These are phyloP conservation scores for Mycena belliarum DNA, from an alignment of 768 basidiomycete genomes.

Conservation along the genomic window DNA sequence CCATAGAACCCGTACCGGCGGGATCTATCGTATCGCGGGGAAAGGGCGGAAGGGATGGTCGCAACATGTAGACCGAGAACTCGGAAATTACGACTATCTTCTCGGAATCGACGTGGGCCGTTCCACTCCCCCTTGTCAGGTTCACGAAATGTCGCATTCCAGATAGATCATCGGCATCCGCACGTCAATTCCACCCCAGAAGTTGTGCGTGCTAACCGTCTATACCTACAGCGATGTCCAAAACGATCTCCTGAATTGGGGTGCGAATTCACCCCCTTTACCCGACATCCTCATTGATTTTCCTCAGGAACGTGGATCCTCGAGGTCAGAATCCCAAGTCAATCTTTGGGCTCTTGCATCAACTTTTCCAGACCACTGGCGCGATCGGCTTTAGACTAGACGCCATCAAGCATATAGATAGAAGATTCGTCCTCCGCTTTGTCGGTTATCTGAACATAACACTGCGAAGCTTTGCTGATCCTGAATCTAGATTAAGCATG, in stretches of 20 bases:
- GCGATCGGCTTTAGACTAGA: slow-evolving; percentile 82
- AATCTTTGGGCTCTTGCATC: background rate
- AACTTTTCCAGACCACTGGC: slow-evolving; percentile 54
- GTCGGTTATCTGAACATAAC: slow-evolving; percentile 41
- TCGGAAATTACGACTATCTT: slow-evolving; percentile 87
- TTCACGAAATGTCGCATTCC: background rate
- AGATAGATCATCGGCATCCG: slow-evolving; percentile 87
- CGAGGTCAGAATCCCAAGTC: slow-evolving; percentile 4
- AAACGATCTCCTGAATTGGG: slow-evolving; percentile 76
- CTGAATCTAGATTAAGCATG: slow-evolving; percentile 48
- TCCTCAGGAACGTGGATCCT: slow-evolving; percentile 5
- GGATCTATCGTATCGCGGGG: slow-evolving; percentile 73
- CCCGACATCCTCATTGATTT: slow-evolving; percentile 21
- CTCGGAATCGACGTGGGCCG: slow-evolving; percentile 68
- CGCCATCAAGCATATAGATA: slow-evolving; percentile 89
- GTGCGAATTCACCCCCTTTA: slow-evolving; percentile 61
- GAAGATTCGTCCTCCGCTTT: slow-evolving; percentile 65
- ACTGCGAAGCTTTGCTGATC: background rate
- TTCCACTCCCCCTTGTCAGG: background rate
- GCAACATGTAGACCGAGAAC: slow-evolving; percentile 66
- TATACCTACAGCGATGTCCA: slow-evolving; percentile 49
- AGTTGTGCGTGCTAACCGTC: background rate
- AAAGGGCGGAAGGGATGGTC: slow-evolving; percentile 81
- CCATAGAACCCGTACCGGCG: slow-evolving; percentile 57
- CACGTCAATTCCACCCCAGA: background rate